Evolutionary conservation across 164 flowering plant genomes (phyloP).

Genomic region (Umbellularia californica): DNA sequence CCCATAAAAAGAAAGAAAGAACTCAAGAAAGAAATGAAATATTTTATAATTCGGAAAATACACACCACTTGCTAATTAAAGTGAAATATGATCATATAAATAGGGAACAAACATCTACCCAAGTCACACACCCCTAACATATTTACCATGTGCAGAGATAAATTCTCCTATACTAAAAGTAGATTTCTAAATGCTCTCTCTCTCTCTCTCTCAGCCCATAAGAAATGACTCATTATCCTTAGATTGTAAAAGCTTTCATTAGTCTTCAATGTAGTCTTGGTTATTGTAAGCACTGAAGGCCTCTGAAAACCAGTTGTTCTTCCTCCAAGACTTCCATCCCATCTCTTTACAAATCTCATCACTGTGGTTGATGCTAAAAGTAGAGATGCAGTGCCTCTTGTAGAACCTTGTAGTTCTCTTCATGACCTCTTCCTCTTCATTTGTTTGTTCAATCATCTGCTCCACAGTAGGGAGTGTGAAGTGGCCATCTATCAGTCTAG

Average conservation of each 20-base stretch:
- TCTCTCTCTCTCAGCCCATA: too few relatives aligned
- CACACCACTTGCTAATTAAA: too few relatives aligned
- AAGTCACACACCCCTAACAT: too few relatives aligned
- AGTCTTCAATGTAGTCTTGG: constrained; percentile 53
- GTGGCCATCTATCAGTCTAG: constrained; percentile 43
- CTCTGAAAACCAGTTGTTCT: constrained; percentile 66
- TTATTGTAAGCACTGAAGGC: constrained; percentile 73
- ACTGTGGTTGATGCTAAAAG: constrained; percentile 76
- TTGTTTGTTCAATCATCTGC: constrained; percentile 58
- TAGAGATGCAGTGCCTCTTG: constrained; percentile 82
- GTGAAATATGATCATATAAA: too few relatives aligned
- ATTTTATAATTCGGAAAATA: too few relatives aligned
- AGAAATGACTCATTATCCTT: too few relatives aligned
- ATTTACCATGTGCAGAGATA: too few relatives aligned
- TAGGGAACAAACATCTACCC: too few relatives aligned
- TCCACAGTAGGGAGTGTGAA: constrained; percentile 73
- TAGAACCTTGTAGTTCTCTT: constrained; percentile 75
- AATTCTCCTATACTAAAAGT: too few relatives aligned
- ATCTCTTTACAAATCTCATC: constrained; percentile 90
- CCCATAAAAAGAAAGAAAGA: too few relatives aligned
- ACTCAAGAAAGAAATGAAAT: too few relatives aligned
- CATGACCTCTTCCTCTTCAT: constrained; percentile 58
- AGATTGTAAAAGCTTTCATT: background rate
- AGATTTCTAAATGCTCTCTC: too few relatives aligned
- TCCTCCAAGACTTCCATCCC: constrained; percentile 90